These are phyloP conservation scores for Didymella arachidicola DNA, from an alignment of 2,329 filamentous ascomycete genomes.

Conservation along the genomic window DNA sequence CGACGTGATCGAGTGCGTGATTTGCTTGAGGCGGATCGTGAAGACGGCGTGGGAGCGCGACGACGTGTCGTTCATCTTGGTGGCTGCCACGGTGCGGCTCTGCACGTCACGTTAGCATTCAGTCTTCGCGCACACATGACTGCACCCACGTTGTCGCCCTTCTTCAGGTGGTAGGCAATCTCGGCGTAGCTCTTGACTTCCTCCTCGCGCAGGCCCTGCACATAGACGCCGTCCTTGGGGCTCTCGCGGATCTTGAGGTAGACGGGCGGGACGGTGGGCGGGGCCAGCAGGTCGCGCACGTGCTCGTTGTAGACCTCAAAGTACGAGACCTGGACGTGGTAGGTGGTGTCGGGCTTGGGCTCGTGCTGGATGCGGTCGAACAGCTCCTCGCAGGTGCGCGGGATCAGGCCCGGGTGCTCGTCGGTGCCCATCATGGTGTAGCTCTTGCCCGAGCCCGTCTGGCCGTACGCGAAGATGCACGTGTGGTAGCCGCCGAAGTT, in stretches of 20 bases:
- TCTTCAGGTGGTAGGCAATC: constrained; percentile 88
- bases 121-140: too few species aligned
- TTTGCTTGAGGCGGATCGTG: constrained; percentile 97
- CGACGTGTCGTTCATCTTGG: constrained; percentile 99
- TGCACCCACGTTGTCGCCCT: constrained; percentile 70
- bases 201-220: constrained; percentile 94
- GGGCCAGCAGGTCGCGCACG: constrained; percentile 89
- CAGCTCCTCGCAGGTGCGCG: constrained; percentile 92
- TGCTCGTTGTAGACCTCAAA: constrained; percentile 99
- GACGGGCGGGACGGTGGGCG: constrained; percentile 79
- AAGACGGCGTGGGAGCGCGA: constrained; percentile 97
- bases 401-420: constrained; percentile 89
- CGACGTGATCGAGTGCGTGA: constrained; percentile 95
- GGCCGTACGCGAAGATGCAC: constrained; percentile 98
- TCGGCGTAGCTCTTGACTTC: constrained; percentile 87
- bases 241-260: constrained; percentile 98
- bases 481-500: constrained; percentile 99
- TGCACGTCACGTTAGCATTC: constrained; percentile 24
- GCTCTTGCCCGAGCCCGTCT: constrained; percentile 96
- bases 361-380: constrained; percentile 90
- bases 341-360: constrained; percentile 89
- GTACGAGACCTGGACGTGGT: constrained; percentile 96
- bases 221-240: constrained; percentile 92
- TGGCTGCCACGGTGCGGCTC: constrained; percentile 88
- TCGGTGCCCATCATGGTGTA: constrained; percentile 96